Evolutionary conservation across 805 yeast species (phyloP).

Genomic region (Tetrapisispora fleetii): DNA sequence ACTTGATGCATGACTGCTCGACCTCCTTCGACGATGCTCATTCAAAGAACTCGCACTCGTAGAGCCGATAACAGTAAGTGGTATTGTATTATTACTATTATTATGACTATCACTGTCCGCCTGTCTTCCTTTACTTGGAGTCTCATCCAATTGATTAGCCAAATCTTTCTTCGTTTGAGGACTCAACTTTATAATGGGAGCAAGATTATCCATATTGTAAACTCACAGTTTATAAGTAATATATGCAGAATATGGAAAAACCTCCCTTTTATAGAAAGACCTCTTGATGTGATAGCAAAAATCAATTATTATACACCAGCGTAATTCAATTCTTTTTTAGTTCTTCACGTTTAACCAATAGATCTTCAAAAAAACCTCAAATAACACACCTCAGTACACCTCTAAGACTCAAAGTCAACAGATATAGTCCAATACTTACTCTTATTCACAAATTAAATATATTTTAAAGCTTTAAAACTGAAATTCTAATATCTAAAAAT

Average conservation of each 20-base stretch:
- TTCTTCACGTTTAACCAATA: no score
- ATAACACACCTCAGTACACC: no score
- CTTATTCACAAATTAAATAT: no score
- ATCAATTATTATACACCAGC: no score
- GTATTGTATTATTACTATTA: background rate
- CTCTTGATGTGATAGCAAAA: background rate
- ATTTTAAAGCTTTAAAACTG: no score
- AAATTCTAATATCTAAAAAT: no score
- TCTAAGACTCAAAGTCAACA: no score
- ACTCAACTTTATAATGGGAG: background rate
- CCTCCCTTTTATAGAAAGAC: background rate
- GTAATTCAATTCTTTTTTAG: no score
- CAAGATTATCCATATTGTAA: background rate
- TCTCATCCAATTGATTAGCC: background rate
- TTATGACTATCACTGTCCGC: no score
- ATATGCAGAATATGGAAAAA: background rate
- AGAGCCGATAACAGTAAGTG: background rate
- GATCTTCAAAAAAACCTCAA: no score
- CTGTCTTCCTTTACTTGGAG: conserved; percentile 1
- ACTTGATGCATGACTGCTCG: conserved; percentile 25
- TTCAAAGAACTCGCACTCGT: background rate
- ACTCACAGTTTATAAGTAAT: no score
- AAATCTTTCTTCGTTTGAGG: conserved; percentile 4
- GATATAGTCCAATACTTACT: no score
- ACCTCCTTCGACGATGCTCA: conserved; percentile 10